phyloP scores from a whole-genome alignment of 164 flowering plant species.

The Macadamia tetraphylla region DNA sequence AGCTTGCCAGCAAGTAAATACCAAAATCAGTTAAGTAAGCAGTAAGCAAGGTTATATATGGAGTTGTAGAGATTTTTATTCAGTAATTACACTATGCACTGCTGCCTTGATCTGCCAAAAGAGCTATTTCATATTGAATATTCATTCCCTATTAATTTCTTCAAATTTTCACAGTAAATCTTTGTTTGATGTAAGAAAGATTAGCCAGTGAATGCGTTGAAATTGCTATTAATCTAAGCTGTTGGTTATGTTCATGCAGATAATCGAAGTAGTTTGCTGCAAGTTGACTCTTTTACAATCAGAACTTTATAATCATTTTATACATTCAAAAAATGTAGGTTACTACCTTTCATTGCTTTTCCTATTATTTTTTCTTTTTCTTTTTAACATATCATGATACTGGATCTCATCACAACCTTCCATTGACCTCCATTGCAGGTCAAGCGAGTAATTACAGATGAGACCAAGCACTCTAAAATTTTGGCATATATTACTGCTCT shows the following conservation, averaged over 20 bases:
- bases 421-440: constrained; percentile 37
- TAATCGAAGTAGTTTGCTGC: constrained; percentile 98
- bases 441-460: constrained; percentile 63
- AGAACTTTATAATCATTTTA: constrained; percentile 78
- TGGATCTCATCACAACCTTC: background rate
- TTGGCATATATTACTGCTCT: constrained; percentile 97
- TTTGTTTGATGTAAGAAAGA: too few species aligned
- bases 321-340: constrained; percentile 91
- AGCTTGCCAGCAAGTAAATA: too few species aligned
- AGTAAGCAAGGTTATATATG: too few species aligned
- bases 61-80: too few species aligned
- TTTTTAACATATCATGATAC: background rate
- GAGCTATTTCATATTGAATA: too few species aligned
- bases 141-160: too few species aligned
- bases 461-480: constrained; percentile 75
- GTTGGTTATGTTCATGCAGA: constrained; percentile 43
- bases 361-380: background rate
- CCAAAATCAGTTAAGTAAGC: too few species aligned
- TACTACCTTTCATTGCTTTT: constrained; percentile 5
- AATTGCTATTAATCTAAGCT: background rate
- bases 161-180: too few species aligned
- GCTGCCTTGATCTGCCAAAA: too few species aligned
- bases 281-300: constrained; percentile 85
- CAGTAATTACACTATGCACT: too few species aligned
- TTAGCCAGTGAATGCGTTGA: background rate